Conservation (phyloP, 306 rosid genomes). For the Calophaca sinica region DNA sequence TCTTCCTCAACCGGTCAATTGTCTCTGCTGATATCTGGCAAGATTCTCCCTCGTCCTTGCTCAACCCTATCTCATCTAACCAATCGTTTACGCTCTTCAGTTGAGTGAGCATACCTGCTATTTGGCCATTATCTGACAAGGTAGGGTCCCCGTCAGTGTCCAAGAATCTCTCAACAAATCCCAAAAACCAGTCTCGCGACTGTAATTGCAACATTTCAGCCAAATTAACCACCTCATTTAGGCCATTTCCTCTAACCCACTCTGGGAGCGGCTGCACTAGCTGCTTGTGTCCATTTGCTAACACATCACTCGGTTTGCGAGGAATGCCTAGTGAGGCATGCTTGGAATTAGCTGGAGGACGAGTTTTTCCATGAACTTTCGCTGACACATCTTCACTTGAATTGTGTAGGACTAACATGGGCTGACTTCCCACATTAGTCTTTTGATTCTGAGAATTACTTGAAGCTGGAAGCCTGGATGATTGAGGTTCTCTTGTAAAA, state of each 20-base stretch:
- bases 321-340: conserved; percentile 53
- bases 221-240: conserved; percentile 70
- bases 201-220: conserved; percentile 68
- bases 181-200: conserved; percentile 84
- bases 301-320: conserved; percentile 63
- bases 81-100: conserved; percentile 94
- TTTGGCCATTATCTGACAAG: conserved; percentile 86
- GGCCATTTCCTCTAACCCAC: conserved; percentile 81
- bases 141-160: conserved; percentile 73
- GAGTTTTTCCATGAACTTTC: conserved; percentile 66
- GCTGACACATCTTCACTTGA: conserved; percentile 60
- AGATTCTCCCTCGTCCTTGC: conserved; percentile 60
- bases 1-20: conserved; percentile 78
- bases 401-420: conserved; percentile 59
- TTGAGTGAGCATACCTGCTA: conserved; percentile 92
- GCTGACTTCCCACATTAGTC: conserved; percentile 59
- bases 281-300: conserved; percentile 59
- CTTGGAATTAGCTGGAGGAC: conserved; percentile 57
- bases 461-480: conserved; percentile 57
- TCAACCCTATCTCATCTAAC: conserved; percentile 74
- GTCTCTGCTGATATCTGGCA: conserved; percentile 62
- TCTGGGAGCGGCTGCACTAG: conserved; percentile 65
- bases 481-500: conserved; percentile 62
- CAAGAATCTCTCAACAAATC: conserved; percentile 86
- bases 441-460: conserved; percentile 71